phyloP scores from a whole-genome alignment of 805 yeast genomes.

The Sugiyamaella boreocaroliniensis region DNA sequence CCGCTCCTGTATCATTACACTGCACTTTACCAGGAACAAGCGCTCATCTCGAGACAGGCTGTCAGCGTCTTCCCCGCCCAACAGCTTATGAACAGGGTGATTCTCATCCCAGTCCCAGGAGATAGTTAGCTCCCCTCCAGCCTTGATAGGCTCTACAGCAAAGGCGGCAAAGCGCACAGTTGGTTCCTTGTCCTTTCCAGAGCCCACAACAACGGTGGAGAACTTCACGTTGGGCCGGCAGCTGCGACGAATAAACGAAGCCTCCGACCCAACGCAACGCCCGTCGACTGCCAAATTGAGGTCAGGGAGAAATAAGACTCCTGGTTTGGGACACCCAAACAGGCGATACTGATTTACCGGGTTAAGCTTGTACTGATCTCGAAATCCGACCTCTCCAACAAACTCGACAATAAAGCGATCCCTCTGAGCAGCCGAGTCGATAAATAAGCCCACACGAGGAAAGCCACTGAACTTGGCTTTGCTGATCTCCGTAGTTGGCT shows the following conservation, averaged over 20 bases:
- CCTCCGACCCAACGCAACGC: conserved; percentile 68
- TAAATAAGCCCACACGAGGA: conserved; percentile 57
- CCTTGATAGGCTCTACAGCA: conserved; percentile 49
- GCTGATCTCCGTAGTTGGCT: conserved; percentile 52
- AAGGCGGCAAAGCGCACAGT: conserved; percentile 49
- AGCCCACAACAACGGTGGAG: conserved; percentile 35
- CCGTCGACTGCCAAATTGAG: conserved; percentile 69
- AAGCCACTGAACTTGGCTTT: conserved; percentile 55
- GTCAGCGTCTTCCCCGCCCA: conserved; percentile 35
- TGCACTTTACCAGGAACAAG: conserved; percentile 14
- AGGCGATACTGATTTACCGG: conserved; percentile 68
- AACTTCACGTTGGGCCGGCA: conserved; percentile 73
- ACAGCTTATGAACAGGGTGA: conserved; percentile 65
- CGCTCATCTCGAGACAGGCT: conserved; percentile 19
- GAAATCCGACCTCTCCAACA: conserved; percentile 66
- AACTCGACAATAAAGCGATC: conserved; percentile 53
- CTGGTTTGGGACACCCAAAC: conserved; percentile 64
- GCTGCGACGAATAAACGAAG: conserved; percentile 68
- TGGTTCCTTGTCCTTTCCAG: conserved; percentile 16
- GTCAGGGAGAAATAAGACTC: conserved; percentile 47
- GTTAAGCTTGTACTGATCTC: conserved; percentile 55
- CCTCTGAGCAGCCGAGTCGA: conserved; percentile 35
- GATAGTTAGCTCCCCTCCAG: conserved; percentile 67
- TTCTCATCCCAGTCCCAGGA: conserved; percentile 84
- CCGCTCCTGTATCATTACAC: conserved; percentile 18